These are phyloP conservation scores for Podila minutissima DNA, from an alignment of 192 early-diverging fungal species.

Conservation along the genomic window DNA sequence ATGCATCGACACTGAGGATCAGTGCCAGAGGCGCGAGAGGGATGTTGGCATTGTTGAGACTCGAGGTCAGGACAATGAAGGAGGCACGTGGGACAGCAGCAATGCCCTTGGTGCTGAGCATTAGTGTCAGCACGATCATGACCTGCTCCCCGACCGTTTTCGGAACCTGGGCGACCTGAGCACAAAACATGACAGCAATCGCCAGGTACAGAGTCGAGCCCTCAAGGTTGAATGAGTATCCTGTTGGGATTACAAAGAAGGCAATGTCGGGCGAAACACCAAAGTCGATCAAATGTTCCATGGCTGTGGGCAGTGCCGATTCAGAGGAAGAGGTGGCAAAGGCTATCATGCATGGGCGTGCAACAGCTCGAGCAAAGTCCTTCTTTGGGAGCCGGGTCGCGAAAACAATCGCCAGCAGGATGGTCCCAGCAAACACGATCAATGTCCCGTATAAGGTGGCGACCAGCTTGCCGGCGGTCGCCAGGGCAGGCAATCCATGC, in stretches of 20 bases:
- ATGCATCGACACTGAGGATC: constrained; percentile 74
- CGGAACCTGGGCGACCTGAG: constrained; percentile 63
- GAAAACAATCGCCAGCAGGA: constrained; percentile 66
- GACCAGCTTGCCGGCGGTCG: constrained; percentile 68
- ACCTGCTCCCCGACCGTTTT: constrained; percentile 67
- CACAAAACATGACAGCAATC: constrained; percentile 70
- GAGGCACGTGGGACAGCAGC: constrained; percentile 67
- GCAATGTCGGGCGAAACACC: constrained; percentile 69
- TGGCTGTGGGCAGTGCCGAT: constrained; percentile 72
- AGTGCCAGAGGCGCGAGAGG: constrained; percentile 63
- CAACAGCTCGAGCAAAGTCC: constrained; percentile 59
- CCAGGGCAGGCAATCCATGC: constrained; percentile 65
- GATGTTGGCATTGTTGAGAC: constrained; percentile 58
- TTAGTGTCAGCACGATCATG: constrained; percentile 67
- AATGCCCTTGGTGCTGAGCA: constrained; percentile 73
- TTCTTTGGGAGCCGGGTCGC: constrained; percentile 60
- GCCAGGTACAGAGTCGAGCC: constrained; percentile 77
- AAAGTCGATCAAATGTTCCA: constrained; percentile 73
- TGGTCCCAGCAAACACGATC: constrained; percentile 59
- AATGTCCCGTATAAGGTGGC: constrained; percentile 65
- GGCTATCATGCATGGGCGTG: constrained; percentile 72
- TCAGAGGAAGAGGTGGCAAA: constrained; percentile 78
- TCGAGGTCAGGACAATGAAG: constrained; percentile 67
- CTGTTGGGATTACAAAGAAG: constrained; percentile 71
- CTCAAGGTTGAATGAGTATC: constrained; percentile 82